Conservation (phyloP, 345 rosid genomes). For the Kernera saxatilis region DNA sequence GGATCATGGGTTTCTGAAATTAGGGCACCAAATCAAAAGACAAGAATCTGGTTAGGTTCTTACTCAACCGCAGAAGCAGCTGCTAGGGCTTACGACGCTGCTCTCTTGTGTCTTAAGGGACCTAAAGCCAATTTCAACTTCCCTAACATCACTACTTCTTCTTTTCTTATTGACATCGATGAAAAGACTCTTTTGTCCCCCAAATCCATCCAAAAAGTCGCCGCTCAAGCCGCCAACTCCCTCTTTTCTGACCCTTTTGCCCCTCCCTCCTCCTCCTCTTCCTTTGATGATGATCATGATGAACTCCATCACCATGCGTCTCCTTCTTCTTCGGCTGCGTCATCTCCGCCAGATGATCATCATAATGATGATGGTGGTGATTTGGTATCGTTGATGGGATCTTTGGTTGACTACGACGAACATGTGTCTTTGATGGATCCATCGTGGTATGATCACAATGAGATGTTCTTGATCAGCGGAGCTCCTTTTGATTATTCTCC, state of each 20-base stretch:
- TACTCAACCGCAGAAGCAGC: slow-evolving; percentile 95
- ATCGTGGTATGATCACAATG: slow-evolving; percentile 24
- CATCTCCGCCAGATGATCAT: slow-evolving; percentile 15
- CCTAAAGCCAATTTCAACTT: slow-evolving; percentile 80
- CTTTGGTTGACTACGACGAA: slow-evolving; percentile 25
- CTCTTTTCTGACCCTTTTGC: slow-evolving; percentile 15
- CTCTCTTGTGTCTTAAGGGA: slow-evolving; percentile 88
- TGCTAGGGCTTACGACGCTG: slow-evolving; percentile 96
- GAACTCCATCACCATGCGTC: slow-evolving; percentile 9
- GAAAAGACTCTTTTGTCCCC: slow-evolving; percentile 62
- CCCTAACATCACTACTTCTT: slow-evolving; percentile 42
- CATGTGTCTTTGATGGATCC: slow-evolving; percentile 28
- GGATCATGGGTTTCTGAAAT: slow-evolving; percentile 99
- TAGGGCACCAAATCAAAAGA: slow-evolving; percentile 91
- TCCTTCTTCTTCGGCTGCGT: slow-evolving; percentile 17
- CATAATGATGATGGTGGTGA: slow-evolving; percentile 18
- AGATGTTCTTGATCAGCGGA: slow-evolving; percentile 18
- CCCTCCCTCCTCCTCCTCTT: slow-evolving; percentile 20
- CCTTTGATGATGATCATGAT: background rate
- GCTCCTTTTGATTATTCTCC: slow-evolving; percentile 25
- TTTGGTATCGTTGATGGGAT: slow-evolving; percentile 21
- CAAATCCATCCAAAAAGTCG: slow-evolving; percentile 77
- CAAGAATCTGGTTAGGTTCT: slow-evolving; percentile 97
- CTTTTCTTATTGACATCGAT: slow-evolving; percentile 27
- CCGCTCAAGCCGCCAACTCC: slow-evolving; percentile 72